These are phyloP conservation scores for Acacia melanoxylon DNA, from an alignment of 306 rosid genomes.

Conservation along the genomic window DNA sequence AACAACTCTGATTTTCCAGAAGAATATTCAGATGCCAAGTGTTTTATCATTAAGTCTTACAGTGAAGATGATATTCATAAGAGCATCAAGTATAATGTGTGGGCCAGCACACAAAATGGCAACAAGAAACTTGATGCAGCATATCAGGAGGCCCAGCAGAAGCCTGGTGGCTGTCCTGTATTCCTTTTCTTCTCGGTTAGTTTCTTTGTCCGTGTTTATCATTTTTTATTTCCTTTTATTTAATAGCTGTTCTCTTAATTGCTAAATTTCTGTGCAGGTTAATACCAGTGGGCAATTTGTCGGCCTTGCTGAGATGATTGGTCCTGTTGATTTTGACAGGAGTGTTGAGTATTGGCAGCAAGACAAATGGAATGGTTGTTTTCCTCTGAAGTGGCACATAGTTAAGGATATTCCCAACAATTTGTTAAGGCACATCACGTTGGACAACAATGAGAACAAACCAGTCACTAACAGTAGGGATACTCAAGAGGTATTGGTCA, in stretches of 20 bases:
- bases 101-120: conserved; percentile 98
- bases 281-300: conserved; percentile 98
- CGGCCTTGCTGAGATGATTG: conserved; percentile 94
- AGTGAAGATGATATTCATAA: conserved; percentile 98
- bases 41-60: conserved; percentile 85
- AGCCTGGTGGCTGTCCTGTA: conserved; percentile 68
- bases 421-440: conserved; percentile 84
- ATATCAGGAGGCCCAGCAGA: conserved; percentile 90
- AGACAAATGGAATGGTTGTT: conserved; percentile 98
- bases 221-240: not conserved
- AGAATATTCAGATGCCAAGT: conserved; percentile 67
- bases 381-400: conserved; percentile 92
- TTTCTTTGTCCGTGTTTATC: not conserved
- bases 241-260: not conserved
- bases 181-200: conserved; percentile 89
- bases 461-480: conserved; percentile 97
- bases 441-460: conserved; percentile 93
- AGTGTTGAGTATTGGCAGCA: conserved; percentile 98
- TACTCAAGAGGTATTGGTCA: conserved; percentile 79
- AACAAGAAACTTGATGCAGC: conserved; percentile 98
- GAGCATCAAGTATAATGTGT: conserved; percentile 90
- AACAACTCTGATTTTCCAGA: conserved; percentile 70
- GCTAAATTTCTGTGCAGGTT: conserved; percentile 48
- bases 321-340: conserved; percentile 89
- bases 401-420: conserved; percentile 97